A percentile compares a stretch with the other conserved stretches of the same genome.
phyloP scores from a whole-genome alignment of 352 stramenopile species.

The Globisporangium echinulatum region DNA sequence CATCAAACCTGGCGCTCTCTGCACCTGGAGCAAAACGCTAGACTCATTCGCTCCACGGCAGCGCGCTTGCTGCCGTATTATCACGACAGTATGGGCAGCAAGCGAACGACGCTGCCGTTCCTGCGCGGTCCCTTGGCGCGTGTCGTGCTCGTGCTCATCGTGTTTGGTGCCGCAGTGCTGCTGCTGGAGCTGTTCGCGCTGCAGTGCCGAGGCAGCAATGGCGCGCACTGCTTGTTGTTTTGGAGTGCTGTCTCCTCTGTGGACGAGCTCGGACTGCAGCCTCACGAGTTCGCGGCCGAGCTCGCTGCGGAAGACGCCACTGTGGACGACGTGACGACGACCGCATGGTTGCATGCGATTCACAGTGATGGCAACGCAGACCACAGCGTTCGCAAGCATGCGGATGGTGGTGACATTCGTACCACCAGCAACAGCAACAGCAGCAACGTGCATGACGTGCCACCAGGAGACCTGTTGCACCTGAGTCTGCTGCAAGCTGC shows the following conservation, averaged over 20 bases:
- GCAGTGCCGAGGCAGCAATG: background rate
- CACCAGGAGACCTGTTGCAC: slow-evolving; percentile 29
- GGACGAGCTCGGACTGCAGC: background rate
- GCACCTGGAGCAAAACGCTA: no score
- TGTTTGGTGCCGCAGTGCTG: slow-evolving; percentile 1
- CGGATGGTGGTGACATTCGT: no score
- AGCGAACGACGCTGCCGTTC: background rate
- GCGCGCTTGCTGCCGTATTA: no score
- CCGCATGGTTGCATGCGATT: background rate
- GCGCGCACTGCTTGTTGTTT: background rate
- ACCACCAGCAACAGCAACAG: background rate
- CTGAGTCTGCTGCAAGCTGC: slow-evolving; percentile 43
- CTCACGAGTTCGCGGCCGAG: slow-evolving; percentile 1
- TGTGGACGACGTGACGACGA: background rate
- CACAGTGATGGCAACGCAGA: no score
- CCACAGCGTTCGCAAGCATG: no score
- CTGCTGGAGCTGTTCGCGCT: slow-evolving; percentile 7
- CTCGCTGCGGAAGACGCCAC: background rate
- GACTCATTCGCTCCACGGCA: no score
- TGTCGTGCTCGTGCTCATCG: slow-evolving; percentile 1
- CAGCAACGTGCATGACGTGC: slow-evolving; percentile 12
- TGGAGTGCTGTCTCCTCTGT: background rate
- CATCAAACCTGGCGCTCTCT: no score
- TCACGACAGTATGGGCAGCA: background rate
- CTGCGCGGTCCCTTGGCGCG: background rate